Evolutionary conservation across 176 grass and related monocot genomes (phyloP).

Genomic region (Themeda triandra): DNA sequence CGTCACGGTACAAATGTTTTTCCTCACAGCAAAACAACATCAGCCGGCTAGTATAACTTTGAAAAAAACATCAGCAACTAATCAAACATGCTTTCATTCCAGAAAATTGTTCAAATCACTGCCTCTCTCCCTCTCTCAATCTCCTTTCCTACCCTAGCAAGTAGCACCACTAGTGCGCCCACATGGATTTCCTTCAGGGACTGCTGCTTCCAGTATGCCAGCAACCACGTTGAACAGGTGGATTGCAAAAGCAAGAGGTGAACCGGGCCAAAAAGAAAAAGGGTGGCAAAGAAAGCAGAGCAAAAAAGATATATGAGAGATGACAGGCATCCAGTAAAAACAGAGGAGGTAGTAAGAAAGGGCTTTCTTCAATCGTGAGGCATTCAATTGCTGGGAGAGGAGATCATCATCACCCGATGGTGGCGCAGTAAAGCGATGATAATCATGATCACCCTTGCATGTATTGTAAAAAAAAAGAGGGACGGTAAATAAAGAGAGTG

Average conservation of each 20-base stretch:
- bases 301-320: neutral
- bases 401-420: slow-evolving; percentile 22
- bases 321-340: neutral
- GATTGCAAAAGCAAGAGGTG: slow-evolving; percentile 7
- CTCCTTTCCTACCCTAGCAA: neutral
- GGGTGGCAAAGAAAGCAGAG: neutral
- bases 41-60: no score
- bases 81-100: neutral
- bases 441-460: neutral
- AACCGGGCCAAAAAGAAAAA: slow-evolving; percentile 15
- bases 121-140: neutral
- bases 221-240: slow-evolving; percentile 15
- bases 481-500: neutral
- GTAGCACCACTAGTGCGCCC: neutral
- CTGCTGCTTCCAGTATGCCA: neutral
- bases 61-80: neutral
- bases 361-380: slow-evolving; percentile 11
- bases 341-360: neutral
- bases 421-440: slow-evolving; percentile 24
- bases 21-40: no score
- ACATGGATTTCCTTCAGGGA: neutral
- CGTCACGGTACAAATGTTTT: no score
- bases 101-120: slow-evolving; percentile 28
- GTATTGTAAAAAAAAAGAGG: neutral
- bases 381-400: slow-evolving; percentile 24